phyloP scores from a whole-genome alignment of 2,329 filamentous ascomycete species.

The Fusarium illudens region DNA sequence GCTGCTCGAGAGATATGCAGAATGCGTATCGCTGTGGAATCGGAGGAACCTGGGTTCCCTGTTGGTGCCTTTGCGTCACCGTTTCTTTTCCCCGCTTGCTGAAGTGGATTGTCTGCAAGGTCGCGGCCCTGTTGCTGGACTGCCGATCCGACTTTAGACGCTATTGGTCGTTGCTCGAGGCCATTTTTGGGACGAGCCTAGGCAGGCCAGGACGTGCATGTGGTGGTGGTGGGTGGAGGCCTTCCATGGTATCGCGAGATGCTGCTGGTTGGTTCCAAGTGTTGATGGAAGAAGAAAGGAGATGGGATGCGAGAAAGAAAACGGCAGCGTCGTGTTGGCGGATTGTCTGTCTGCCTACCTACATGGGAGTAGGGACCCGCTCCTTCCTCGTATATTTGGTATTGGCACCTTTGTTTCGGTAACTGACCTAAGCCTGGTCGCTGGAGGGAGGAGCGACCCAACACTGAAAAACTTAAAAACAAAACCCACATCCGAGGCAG shows the following conservation, averaged over 20 bases:
- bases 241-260: not conserved
- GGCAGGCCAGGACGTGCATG: not conserved
- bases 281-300: constrained; percentile 4
- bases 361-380: constrained; percentile 11
- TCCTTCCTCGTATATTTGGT: constrained; percentile 30
- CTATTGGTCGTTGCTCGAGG: constrained; percentile 18
- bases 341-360: no score
- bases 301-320: not conserved
- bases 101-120: constrained; percentile 17
- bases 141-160: constrained; percentile 36
- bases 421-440: constrained; percentile 1
- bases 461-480: not conserved
- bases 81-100: constrained; percentile 25
- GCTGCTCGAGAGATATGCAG: not conserved
- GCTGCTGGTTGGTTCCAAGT: not conserved
- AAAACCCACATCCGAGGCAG: not conserved
- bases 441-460: not conserved
- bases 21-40: not conserved
- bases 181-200: constrained; percentile 6
- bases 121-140: constrained; percentile 28
- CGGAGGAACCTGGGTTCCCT: constrained; percentile 8
- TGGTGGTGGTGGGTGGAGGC: not conserved
- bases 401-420: constrained; percentile 14
- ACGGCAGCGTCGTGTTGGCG: not conserved
- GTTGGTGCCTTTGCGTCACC: constrained; percentile 13